phyloP scores from a whole-genome alignment of 176 grass and related monocot genomes.

The Oryza longistaminata region DNA sequence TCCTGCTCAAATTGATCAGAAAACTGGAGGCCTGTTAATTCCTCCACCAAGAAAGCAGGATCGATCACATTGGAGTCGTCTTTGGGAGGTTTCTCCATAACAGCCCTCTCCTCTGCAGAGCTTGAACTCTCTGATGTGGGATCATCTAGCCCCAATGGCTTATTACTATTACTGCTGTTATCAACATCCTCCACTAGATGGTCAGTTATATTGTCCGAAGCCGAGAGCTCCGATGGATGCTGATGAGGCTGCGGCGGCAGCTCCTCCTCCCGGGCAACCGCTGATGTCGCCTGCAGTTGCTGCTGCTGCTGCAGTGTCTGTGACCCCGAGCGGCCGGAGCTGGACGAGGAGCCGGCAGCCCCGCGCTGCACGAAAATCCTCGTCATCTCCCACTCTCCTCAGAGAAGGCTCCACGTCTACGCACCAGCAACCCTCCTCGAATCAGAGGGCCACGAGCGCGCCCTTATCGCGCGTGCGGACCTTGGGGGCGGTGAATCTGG shows the following conservation, averaged over 20 bases:
- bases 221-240: slow-evolving; percentile 43
- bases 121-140: slow-evolving; percentile 36
- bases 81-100: slow-evolving; percentile 52
- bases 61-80: slow-evolving; percentile 43
- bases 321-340: slow-evolving; percentile 50
- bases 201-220: slow-evolving; percentile 38
- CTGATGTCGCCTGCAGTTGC: slow-evolving; percentile 28
- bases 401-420: slow-evolving; percentile 18
- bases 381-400: slow-evolving; percentile 69
- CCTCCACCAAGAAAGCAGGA: slow-evolving; percentile 49
- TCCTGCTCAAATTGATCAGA: slow-evolving; percentile 51
- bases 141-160: slow-evolving; percentile 42
- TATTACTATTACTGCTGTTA: slow-evolving; percentile 36
- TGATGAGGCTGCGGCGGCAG: slow-evolving; percentile 31
- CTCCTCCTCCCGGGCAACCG: slow-evolving; percentile 50
- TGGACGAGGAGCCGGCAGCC: slow-evolving; percentile 74
- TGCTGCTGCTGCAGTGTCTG: slow-evolving; percentile 39
- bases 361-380: slow-evolving; percentile 94
- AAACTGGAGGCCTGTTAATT: slow-evolving; percentile 47
- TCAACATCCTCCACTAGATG: slow-evolving; percentile 45
- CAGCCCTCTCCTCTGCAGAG: slow-evolving; percentile 36
- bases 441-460: slow-evolving; percentile 28
- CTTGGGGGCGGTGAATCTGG: slow-evolving; percentile 59
- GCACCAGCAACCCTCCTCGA: slow-evolving; percentile 43
- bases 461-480: slow-evolving; percentile 76